Conservation (phyloP, 306 rosid species). For the Dalbergia oliveri region DNA sequence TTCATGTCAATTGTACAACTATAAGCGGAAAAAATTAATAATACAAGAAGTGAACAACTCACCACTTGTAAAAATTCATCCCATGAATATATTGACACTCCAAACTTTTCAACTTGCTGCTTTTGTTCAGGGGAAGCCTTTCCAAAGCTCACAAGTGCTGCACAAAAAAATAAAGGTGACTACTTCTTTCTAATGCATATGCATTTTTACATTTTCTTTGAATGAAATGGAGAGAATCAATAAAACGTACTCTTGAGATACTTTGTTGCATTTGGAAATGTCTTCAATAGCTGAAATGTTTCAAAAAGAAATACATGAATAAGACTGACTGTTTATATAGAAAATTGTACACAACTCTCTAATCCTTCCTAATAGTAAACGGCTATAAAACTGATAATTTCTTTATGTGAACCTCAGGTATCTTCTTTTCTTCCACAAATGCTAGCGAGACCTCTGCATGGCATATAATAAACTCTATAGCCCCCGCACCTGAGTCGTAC, state of each 20-base stretch:
- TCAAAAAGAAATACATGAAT: conserved; percentile 34
- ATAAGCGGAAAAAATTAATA: conserved; percentile 15
- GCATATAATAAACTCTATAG: conserved; percentile 82
- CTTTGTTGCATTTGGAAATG: conserved; percentile 71
- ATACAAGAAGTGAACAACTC: conserved; percentile 49
- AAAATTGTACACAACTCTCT: conserved; percentile 10
- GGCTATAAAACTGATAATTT: conserved; percentile 12
- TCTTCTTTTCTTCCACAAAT: conserved; percentile 87
- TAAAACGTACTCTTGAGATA: conserved; percentile 71
- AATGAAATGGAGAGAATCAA: conserved; percentile 40
- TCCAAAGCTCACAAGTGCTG: conserved; percentile 95
- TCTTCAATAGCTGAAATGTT: conserved; percentile 76
- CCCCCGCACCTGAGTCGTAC: conserved; percentile 78
- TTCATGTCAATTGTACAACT: conserved; percentile 32
- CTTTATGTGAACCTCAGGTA: conserved; percentile 71
- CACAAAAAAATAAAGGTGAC: conserved; percentile 38
- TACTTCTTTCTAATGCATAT: conserved; percentile 11
- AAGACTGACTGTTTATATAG: conserved; percentile 15
- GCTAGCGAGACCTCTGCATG: conserved; percentile 87
- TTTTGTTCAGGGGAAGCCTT: conserved; percentile 78
- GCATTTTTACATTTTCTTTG: background rate
- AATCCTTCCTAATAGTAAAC: conserved; percentile 33
- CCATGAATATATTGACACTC: conserved; percentile 78
- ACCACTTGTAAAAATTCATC: conserved; percentile 81
- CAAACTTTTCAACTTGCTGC: conserved; percentile 70